Evolutionary conservation across 352 stramenopile genomes (phyloP).

Genomic region (Phytophthora colocasiae): DNA sequence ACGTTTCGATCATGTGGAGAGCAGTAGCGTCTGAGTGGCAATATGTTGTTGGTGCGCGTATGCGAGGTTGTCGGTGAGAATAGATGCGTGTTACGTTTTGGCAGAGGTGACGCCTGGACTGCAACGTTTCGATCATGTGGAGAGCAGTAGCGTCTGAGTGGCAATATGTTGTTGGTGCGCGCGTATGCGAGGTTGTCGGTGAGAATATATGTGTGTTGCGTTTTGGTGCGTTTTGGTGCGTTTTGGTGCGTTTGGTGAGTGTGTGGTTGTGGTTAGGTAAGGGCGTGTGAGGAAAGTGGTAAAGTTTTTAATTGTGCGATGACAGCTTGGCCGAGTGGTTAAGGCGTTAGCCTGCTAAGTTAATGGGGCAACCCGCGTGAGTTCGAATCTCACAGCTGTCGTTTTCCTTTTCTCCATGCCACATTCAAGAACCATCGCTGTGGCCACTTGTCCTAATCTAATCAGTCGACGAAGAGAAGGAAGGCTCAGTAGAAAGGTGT

Average conservation of each 20-base stretch:
- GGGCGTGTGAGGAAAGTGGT: no score
- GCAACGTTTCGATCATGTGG: no score
- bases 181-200: no score
- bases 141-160: no score
- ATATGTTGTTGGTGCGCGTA: constrained; percentile 20
- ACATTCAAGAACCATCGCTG: background rate
- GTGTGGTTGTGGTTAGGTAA: no score
- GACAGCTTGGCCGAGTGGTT: constrained; percentile 34
- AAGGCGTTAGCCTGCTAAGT: constrained; percentile 18
- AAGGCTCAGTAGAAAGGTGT: background rate
- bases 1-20: background rate
- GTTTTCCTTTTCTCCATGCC: constrained; percentile 4
- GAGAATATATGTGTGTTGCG: no score
- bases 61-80: no score
- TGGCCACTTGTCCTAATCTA: background rate
- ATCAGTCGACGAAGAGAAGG: background rate
- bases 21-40: background rate
- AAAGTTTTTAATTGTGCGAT: constrained; percentile 1
- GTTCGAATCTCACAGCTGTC: constrained; percentile 36
- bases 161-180: no score
- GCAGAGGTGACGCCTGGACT: no score
- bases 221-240: no score
- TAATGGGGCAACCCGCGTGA: constrained; percentile 34
- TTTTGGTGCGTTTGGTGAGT: no score
- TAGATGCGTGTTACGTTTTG: no score